A percentile compares a stretch with the other conserved stretches of the same genome.
Evolutionary conservation across 768 basidiomycete genomes (phyloP).

Genomic region (Pleurotus salmoneostramineus): DNA sequence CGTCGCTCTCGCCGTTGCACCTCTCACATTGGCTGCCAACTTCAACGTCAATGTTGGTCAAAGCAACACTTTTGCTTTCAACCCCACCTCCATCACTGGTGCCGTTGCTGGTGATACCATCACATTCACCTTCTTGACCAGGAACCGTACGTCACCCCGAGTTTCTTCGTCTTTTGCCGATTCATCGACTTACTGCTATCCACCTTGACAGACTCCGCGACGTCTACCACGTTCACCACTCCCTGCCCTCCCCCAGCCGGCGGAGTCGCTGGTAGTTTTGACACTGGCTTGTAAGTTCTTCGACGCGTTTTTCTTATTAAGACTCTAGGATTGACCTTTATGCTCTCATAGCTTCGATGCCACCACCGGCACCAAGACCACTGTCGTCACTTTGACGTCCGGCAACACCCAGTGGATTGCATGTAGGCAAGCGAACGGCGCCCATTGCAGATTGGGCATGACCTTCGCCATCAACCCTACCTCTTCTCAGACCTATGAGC

Average conservation of each 20-base stretch:
- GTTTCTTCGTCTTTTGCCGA: neutral
- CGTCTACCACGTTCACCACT: neutral
- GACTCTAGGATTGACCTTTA: neutral
- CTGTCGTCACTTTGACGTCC: neutral
- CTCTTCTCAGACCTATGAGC: slow-evolving; percentile 9
- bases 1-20: neutral
- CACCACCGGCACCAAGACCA: neutral
- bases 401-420: neutral
- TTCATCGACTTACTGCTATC: neutral
- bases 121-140: slow-evolving; percentile 1
- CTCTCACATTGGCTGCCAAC: neutral
- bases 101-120: slow-evolving; percentile 4
- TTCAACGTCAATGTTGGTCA: slow-evolving; percentile 4
- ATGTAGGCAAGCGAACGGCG: neutral
- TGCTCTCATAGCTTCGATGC: neutral
- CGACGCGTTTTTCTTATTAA: neutral
- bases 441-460: slow-evolving; percentile 7
- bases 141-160: neutral
- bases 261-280: neutral
- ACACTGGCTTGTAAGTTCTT: neutral
- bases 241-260: neutral
- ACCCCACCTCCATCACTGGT: slow-evolving; percentile 3
- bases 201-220: neutral
- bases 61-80: slow-evolving; percentile 7
- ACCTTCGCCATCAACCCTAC: slow-evolving; percentile 12